Percentiles rank a stretch among this genome's conserved stretches.
Evolutionary conservation across 2,329 filamentous ascomycete genomes (phyloP).

Genomic region (Tolypocladium ovalisporum): DNA sequence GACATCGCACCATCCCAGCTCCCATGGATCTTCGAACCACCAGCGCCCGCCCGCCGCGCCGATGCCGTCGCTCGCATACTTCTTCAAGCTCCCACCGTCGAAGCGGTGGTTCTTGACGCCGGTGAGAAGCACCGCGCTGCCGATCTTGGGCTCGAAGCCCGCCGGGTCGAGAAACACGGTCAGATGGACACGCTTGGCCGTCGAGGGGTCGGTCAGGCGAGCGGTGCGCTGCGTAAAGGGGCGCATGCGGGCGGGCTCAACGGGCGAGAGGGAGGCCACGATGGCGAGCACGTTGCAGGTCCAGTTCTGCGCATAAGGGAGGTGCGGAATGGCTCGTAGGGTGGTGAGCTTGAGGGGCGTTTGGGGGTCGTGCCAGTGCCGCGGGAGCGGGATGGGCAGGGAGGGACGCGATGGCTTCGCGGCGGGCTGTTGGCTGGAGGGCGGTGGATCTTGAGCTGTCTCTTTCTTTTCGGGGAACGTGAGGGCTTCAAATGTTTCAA

Average conservation of each 20-base stretch:
- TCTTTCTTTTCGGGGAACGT: conserved; percentile 12
- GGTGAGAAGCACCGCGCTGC: conserved; percentile 38
- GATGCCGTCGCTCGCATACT: conserved; percentile 27
- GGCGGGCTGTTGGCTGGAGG: background rate
- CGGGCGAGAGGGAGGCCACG: conserved; percentile 32
- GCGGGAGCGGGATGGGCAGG: conserved; percentile 25
- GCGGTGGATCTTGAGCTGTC: background rate
- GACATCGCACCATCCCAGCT: conserved; percentile 39
- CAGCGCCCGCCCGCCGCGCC: conserved; percentile 23
- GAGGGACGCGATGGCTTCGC: background rate
- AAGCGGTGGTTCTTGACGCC: conserved; percentile 48
- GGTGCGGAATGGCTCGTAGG: conserved; percentile 35
- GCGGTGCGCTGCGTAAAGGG: conserved; percentile 41
- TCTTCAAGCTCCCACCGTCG: conserved; percentile 34
- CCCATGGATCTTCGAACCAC: conserved; percentile 40
- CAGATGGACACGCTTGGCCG: conserved; percentile 38
- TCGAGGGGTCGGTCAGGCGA: conserved; percentile 39
- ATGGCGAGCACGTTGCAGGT: conserved; percentile 43
- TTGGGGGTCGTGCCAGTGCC: conserved; percentile 28
- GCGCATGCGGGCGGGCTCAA: conserved; percentile 37
- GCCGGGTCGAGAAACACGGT: conserved; percentile 44
- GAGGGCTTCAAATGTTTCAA: conserved; percentile 25
- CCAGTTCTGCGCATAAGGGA: conserved; percentile 49
- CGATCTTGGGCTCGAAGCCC: conserved; percentile 32
- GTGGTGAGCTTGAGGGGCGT: conserved; percentile 40